phyloP scores from a whole-genome alignment of 768 basidiomycete genomes.

The Mycena epipterygia region DNA sequence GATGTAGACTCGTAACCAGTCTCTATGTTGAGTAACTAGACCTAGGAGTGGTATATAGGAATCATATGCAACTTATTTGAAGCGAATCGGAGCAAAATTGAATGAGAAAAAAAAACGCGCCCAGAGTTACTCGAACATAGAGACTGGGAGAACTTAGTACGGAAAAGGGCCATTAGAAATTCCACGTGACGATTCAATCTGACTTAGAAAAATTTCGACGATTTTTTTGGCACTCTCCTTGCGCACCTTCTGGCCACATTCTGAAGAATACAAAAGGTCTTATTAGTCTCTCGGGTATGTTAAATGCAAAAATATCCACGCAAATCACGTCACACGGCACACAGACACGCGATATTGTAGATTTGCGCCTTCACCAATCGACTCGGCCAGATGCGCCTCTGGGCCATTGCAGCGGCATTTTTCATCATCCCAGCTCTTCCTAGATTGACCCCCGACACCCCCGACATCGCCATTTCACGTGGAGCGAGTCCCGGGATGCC shows the following conservation, averaged over 20 bases:
- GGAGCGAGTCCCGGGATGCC: not conserved
- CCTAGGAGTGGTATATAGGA: not conserved
- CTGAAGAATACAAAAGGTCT: not conserved
- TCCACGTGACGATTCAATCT: not conserved
- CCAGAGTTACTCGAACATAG: not conserved
- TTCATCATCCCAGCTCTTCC: not conserved
- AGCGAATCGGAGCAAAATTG: not conserved
- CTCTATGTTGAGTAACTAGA: not conserved
- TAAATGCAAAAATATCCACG: not conserved
- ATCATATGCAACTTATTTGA: not conserved
- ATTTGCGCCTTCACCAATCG: not conserved
- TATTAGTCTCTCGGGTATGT: not conserved
- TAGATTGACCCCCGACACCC: not conserved
- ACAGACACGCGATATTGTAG: not conserved
- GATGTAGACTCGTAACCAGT: conserved; percentile 5
- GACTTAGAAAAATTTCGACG: conserved; percentile 13
- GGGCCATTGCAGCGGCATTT: not conserved
- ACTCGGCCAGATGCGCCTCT: not conserved
- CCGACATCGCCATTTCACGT: not conserved
- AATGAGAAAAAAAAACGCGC: not conserved
- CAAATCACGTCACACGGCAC: not conserved
- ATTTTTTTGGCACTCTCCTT: not conserved
- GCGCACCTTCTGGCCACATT: not conserved
- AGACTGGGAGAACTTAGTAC: conserved; percentile 13
- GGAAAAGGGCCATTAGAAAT: not conserved